phyloP scores from a whole-genome alignment of 331 rosid genomes.

The Malus hybrid region DNA sequence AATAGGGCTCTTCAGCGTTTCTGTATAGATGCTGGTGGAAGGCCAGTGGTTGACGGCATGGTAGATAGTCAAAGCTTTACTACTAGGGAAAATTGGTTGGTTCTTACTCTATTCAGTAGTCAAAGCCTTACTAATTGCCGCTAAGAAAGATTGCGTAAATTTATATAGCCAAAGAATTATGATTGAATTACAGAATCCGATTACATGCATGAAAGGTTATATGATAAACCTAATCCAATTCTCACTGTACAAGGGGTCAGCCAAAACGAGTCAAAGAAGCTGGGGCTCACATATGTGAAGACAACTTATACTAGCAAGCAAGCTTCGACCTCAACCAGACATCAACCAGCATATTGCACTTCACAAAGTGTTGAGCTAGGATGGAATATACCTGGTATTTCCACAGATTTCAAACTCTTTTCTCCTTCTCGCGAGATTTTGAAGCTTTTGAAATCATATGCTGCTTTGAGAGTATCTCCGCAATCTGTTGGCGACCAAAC shows the following conservation, averaged over 20 bases:
- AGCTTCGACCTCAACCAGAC: background rate
- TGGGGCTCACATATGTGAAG: background rate
- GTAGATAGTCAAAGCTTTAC: constrained; percentile 15
- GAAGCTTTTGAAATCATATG: constrained; percentile 25
- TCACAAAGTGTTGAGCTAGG: background rate
- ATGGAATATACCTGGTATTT: background rate
- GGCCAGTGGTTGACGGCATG: constrained; percentile 50
- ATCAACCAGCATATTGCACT: background rate
- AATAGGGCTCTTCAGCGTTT: constrained; percentile 59
- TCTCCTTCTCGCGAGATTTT: constrained; percentile 9
- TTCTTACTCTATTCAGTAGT: no score
- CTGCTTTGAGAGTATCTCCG: constrained; percentile 46
- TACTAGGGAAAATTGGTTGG: no score
- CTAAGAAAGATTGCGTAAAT: no score
- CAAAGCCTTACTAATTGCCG: no score
- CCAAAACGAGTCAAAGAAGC: background rate
- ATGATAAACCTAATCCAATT: background rate
- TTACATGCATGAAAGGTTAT: background rate
- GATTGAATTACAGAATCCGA: background rate
- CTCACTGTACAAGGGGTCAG: background rate
- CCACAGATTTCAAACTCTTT: background rate
- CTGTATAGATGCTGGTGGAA: constrained; percentile 83
- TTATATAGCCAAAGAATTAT: no score
- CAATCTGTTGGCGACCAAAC: constrained; percentile 41
- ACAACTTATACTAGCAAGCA: background rate